Percentiles rank a stretch among this genome's conserved stretches.
Conservation (phyloP, 192 early-diverging fungal species). For the Polychytrium aggregatum region DNA sequence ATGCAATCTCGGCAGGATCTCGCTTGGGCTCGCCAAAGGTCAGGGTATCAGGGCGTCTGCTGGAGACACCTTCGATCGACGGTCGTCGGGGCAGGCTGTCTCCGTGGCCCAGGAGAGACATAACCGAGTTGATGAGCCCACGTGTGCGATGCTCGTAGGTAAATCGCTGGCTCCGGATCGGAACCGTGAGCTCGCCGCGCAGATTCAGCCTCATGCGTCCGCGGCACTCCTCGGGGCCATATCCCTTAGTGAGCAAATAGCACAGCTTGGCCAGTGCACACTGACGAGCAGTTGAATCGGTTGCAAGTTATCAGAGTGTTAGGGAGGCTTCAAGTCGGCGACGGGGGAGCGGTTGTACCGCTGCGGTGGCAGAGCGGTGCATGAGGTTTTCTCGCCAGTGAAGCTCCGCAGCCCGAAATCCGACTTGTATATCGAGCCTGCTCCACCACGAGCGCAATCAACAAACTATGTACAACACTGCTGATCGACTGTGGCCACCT, state of each 20-base stretch:
- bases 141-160: conserved; percentile 53
- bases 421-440: too few species aligned
- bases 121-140: conserved; percentile 9
- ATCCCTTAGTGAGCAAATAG: conserved; percentile 70
- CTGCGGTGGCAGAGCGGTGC: conserved; percentile 69
- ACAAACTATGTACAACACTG: too few species aligned
- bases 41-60: too few species aligned
- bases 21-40: too few species aligned
- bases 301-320: background rate
- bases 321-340: too few species aligned
- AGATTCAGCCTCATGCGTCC: conserved; percentile 72
- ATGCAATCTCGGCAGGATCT: too few species aligned
- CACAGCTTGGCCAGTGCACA: conserved; percentile 94
- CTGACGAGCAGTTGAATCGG: conserved; percentile 10
- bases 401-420: too few species aligned
- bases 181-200: conserved; percentile 83
- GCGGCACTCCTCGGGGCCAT: conserved; percentile 59
- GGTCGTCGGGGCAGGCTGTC: too few species aligned
- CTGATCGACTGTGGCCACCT: too few species aligned
- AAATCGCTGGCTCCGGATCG: conserved; percentile 52
- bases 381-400: too few species aligned
- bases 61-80: background rate
- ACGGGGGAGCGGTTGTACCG: conserved; percentile 80
- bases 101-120: background rate
- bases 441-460: too few species aligned